Base-by-base conservation (phyloP, 768 basidiomycete species). In the Mycena haematopus region DNA sequence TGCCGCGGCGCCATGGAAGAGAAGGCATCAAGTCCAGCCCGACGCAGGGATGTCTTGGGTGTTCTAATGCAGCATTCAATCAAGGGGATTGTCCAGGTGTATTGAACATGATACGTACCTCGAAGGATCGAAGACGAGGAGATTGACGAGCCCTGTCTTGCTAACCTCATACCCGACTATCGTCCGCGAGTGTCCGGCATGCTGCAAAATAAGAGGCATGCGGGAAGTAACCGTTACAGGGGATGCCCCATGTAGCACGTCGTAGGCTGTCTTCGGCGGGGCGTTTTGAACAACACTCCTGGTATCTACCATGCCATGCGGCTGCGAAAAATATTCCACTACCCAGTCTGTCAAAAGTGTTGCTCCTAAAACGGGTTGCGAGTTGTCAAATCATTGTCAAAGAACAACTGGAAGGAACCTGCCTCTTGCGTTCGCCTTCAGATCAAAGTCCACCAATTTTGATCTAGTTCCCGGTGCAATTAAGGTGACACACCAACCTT, bases 151-250 rank as follows among this genome's bases (percentile, higher is more conserved):
- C 8, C 86, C 88, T 17, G 78, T 78, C 67, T 81, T 84, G 56
- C 78, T 79, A 40, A 88, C 74, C 73, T 96, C 93, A 68, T 90
- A 95, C 1, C 95, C 95, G 3, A 97, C 82, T 14, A 97, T 86
- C 5, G 90, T 89, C 25, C 91, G 77, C n/a, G 95, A 97, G 76
- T 97, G 95, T 0, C 93, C 93, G 8, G 81, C 73, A 69, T 92
- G 87, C 78, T 96, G 89, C 52, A 96, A 77, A 45, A 96, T 88
- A 31, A 97, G 70, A 10, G 95, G 95, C 84, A 93, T 88, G 68
- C 83, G 86, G 22, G 84, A 74, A 0, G 91, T 89, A 27, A 79
- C 72, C 11, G 79, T 67, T 9, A 95, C 80, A 5, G 87, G 80
- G 0, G 80, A 77, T 2, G 82, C 80, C 1, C 74, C 75, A 46